Evolutionary conservation across 495 filamentous ascomycete species (phyloP).

Genomic region (Daldinia loculata): DNA sequence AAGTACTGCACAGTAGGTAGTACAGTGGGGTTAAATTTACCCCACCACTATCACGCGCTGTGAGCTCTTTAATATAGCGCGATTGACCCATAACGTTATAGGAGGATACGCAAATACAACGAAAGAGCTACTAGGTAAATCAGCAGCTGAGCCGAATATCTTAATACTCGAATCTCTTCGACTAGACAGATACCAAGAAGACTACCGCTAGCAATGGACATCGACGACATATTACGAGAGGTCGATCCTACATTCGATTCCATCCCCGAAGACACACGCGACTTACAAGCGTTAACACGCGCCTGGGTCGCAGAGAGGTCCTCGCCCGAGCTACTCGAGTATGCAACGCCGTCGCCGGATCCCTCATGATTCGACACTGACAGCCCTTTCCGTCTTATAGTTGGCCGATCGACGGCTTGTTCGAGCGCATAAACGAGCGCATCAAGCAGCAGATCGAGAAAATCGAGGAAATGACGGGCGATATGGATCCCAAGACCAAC

Average conservation of each 20-base stretch:
- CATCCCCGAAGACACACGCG: conserved; percentile 68
- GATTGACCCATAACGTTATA: not conserved
- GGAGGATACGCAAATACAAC: not conserved
- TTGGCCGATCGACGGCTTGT: conserved; percentile 59
- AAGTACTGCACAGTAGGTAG: not conserved
- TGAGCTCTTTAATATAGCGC: not conserved
- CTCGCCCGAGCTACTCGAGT: conserved; percentile 78
- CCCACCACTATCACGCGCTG: conserved; percentile 1
- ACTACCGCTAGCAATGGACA: conserved; percentile 68
- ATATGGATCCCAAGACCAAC: conserved; percentile 86
- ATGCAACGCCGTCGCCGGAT: conserved; percentile 20
- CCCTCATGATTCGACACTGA: conserved; percentile 23
- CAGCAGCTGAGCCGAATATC: too few species aligned
- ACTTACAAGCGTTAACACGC: conserved; percentile 88
- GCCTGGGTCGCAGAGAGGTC: conserved; percentile 92
- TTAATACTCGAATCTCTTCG: not conserved
- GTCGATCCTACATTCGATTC: conserved; percentile 69
- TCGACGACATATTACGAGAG: conserved; percentile 86
- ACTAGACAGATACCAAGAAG: not conserved
- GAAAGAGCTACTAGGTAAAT: too few species aligned
- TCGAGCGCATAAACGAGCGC: conserved; percentile 78
- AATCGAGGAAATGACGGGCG: conserved; percentile 78
- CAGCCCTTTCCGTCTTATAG: conserved; percentile 41
- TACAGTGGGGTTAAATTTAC: not conserved
- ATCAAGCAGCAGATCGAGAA: conserved; percentile 74